Base-by-base conservation (phyloP, 2,329 filamentous ascomycete genomes). In the Fusarium mexicanum region DNA sequence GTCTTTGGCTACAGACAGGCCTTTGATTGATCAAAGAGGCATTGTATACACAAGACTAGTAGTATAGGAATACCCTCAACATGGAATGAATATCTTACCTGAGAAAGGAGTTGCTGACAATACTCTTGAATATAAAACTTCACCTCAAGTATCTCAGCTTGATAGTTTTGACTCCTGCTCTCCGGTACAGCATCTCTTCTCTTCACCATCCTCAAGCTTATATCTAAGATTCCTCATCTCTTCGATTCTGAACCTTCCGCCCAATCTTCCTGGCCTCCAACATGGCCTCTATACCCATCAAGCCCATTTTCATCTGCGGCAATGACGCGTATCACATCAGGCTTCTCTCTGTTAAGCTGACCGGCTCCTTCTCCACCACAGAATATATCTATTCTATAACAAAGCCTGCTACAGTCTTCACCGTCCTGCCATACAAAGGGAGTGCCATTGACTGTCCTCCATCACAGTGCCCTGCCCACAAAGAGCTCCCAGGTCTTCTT, bases 251-350 rank as follows among this genome's bases (percentile, higher is more conserved):
- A 53, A 26, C 8, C 3, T 26, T 20, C 7, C 10, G 3, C 4
- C n/a, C 11, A 9, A 2, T 1, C 4, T 10, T 26, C 4, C 18
- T 13, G 2, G 10, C 6, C 9, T 40, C 5, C 22, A 26, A 16
- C 13, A 41, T 61, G 58, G 2, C 35, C 4, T 53, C 22, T 7
- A 6, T 9, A 33, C 12, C 17, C 2, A 31, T 13, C 35, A 53
- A 33, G n/a, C 29, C 29, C 5, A 8, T 57, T n/a, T 55, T 37
- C 11, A 13, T 61, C 18, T 6, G 14, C 10, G 37, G 59, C 7
- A 37, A 38, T n/a, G 26, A 24, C 5, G 5, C 37, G 24, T 26
- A 37, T 11, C 31, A 10, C 6, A 11, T 33, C 8, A 17, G 24
- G 10, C 24, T n/a, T 29, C 10, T 59, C 2, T 37, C 41, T 26